These are phyloP conservation scores for Gracilariopsis chorda DNA, from an alignment of 23 red algal species.

Conservation along the genomic window DNA sequence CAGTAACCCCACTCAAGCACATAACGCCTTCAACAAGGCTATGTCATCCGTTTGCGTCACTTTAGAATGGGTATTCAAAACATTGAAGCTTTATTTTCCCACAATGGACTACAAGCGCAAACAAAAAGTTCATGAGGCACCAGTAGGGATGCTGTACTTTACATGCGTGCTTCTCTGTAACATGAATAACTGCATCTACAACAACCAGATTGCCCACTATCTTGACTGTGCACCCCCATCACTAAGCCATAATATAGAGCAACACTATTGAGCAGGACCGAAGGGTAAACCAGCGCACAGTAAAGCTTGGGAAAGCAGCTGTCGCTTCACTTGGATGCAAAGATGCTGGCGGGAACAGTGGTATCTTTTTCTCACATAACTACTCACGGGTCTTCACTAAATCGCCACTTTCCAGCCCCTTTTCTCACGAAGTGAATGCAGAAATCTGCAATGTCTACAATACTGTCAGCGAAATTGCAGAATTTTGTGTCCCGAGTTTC, in stretches of 20 bases:
- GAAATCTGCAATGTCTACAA: too few species aligned
- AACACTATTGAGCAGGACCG: neutral
- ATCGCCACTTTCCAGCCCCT: too few species aligned
- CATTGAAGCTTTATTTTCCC: neutral
- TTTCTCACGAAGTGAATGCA: too few species aligned
- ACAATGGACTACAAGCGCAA: neutral
- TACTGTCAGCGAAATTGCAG: too few species aligned
- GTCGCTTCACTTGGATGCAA: neutral
- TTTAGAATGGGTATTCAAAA: neutral
- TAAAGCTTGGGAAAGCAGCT: neutral
- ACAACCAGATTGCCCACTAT: neutral
- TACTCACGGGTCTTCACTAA: too few species aligned
- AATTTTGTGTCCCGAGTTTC: too few species aligned
- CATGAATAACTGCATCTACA: neutral
- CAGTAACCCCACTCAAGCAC: neutral
- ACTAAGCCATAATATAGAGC: neutral
- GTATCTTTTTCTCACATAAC: too few species aligned
- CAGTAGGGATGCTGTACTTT: constrained; percentile 2
- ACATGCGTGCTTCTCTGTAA: neutral
- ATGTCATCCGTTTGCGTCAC: neutral
- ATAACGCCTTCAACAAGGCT: neutral
- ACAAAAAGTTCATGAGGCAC: neutral
- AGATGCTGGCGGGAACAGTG: neutral
- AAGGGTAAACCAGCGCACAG: neutral
- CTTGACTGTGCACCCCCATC: constrained; percentile 3